Conservation (phyloP, 2,329 filamentous ascomycete genomes). For the Fulvia fulva region DNA sequence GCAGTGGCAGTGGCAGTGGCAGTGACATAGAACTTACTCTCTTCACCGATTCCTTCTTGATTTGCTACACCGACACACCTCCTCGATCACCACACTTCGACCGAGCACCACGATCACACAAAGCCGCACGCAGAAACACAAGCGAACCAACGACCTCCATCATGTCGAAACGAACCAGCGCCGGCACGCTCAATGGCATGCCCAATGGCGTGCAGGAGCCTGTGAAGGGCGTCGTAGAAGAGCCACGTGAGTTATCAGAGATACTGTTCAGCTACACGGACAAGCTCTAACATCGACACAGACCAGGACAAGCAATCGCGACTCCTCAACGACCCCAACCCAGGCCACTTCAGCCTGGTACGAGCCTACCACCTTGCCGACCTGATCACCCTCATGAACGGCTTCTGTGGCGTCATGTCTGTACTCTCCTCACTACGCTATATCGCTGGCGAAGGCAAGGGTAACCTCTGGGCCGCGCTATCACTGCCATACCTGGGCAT, state of each 20-base stretch:
- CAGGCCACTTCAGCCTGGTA: constrained; percentile 64
- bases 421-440: constrained; percentile 94
- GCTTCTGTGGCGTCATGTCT: constrained; percentile 89
- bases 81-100: not conserved
- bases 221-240: constrained; percentile 28
- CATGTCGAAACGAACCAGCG: constrained; percentile 61
- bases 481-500: constrained; percentile 85
- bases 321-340: constrained; percentile 61
- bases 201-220: constrained; percentile 44
- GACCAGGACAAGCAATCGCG: constrained; percentile 72
- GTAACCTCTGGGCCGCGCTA: constrained; percentile 76
- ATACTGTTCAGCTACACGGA: not conserved
- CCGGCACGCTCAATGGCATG: constrained; percentile 33
- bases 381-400: constrained; percentile 78
- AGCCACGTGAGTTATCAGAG: constrained; percentile 39
- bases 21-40: not conserved
- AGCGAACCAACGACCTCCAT: constrained; percentile 3
- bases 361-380: constrained; percentile 71
- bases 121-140: not conserved
- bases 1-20: not conserved
- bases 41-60: not conserved
- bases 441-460: constrained; percentile 68
- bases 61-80: not conserved
- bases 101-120: not conserved
- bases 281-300: constrained; percentile 34